phyloP scores from a whole-genome alignment of 352 stramenopile species.

The Globisporangium orthogonon region DNA sequence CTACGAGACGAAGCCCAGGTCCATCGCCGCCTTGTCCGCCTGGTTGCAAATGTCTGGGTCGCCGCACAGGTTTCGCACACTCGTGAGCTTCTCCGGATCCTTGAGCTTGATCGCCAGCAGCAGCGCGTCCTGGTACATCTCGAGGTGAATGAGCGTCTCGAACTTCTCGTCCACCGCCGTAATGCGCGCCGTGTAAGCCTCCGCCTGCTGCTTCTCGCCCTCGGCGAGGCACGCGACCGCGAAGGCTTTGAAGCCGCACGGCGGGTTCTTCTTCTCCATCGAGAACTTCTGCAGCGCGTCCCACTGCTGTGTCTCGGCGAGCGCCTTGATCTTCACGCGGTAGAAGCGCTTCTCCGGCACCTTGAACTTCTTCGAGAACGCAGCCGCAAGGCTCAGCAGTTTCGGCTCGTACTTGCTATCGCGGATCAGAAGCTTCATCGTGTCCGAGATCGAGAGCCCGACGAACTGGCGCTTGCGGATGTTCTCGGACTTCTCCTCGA shows the following conservation, averaged over 20 bases:
- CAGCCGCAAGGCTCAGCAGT: conserved; percentile 50
- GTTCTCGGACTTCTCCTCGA: conserved; percentile 78
- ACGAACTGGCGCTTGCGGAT: conserved; percentile 78
- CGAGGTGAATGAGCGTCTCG: conserved; percentile 79
- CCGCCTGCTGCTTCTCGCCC: conserved; percentile 76
- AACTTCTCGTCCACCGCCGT: conserved; percentile 83
- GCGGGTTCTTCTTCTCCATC: conserved; percentile 79
- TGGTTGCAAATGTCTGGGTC: conserved; percentile 70
- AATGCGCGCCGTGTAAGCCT: conserved; percentile 76
- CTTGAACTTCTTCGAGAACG: conserved; percentile 87
- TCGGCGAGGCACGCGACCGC: conserved; percentile 70
- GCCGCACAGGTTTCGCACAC: conserved; percentile 71
- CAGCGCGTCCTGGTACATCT: conserved; percentile 78
- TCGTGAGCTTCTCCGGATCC: conserved; percentile 83
- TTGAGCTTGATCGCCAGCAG: conserved; percentile 83
- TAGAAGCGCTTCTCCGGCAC: conserved; percentile 90
- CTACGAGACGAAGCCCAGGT: conserved; percentile 75
- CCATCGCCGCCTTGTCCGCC: conserved; percentile 73
- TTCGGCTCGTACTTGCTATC: conserved; percentile 83
- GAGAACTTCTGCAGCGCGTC: conserved; percentile 85
- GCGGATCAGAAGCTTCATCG: conserved; percentile 71
- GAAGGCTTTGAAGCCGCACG: conserved; percentile 83
- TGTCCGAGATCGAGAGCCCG: conserved; percentile 82
- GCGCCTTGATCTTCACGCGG: conserved; percentile 86
- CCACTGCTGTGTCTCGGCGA: conserved; percentile 83